These are phyloP conservation scores for Cydonia oblonga DNA, from an alignment of 331 rosid species.

Conservation along the genomic window DNA sequence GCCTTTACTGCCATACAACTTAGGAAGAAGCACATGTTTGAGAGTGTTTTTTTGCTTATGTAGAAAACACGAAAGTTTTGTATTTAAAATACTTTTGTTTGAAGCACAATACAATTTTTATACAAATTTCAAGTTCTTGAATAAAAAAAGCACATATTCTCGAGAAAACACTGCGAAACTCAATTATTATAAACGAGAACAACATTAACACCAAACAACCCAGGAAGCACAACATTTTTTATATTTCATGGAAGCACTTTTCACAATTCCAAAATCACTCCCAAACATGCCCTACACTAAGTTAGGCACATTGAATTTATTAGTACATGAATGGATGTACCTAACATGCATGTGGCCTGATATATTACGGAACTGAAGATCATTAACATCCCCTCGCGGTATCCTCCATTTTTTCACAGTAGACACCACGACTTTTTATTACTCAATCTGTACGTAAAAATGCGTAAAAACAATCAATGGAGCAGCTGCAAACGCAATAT, in stretches of 20 bases:
- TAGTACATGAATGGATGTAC: not conserved
- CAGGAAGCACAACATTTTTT: not conserved
- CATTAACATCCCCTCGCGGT: not conserved
- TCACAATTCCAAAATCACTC: not conserved
- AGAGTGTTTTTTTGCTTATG: not conserved
- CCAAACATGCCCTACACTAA: not conserved
- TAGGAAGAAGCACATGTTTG: not conserved
- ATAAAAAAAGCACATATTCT: not conserved
- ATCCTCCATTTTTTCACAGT: not conserved
- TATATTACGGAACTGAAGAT: not conserved
- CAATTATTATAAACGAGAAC: too few relatives aligned
- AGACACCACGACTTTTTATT: not conserved
- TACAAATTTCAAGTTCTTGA: too few relatives aligned
- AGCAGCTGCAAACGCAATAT: not conserved
- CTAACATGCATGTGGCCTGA: not conserved
- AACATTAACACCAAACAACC: not conserved
- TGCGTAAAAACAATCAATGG: not conserved
- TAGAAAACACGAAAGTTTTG: not conserved
- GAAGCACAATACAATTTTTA: not conserved
- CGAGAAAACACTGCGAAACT: not conserved
- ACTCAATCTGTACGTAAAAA: not conserved
- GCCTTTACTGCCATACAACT: not conserved
- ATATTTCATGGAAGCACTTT: not conserved
- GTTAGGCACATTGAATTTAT: not conserved
- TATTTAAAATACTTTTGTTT: too few relatives aligned